Conservation (phyloP, 2,329 filamentous ascomycete species). For the Talaromyces sp. region DNA sequence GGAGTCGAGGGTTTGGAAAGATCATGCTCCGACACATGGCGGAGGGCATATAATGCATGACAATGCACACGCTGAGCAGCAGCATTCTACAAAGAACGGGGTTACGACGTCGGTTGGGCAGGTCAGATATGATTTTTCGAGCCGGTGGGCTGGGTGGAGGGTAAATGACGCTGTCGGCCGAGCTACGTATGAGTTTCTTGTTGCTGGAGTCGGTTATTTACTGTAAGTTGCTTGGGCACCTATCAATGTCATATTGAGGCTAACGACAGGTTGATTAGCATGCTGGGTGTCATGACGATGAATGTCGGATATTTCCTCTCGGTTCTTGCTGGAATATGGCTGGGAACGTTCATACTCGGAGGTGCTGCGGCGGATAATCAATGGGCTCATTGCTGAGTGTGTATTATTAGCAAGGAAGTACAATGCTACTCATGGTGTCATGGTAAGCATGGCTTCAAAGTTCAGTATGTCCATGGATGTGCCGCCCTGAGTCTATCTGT, state of each 20-base stretch:
- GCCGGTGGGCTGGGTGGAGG: constrained; percentile 52
- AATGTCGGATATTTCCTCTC: constrained; percentile 82
- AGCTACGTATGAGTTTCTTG: constrained; percentile 62
- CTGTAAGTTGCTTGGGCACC: constrained; percentile 58
- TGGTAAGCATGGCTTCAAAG: too few relatives aligned
- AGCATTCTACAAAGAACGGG: not conserved
- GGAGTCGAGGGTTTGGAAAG: constrained; percentile 36
- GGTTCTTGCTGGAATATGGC: constrained; percentile 68
- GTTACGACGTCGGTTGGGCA: not conserved
- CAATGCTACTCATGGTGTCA: not conserved
- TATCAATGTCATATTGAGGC: constrained; percentile 30
- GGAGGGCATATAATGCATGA: not conserved
- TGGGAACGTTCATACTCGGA: constrained; percentile 76
- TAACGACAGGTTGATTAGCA: constrained; percentile 49
- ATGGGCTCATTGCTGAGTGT: constrained; percentile 6
- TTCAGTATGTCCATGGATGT: too few relatives aligned
- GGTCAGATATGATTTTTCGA: constrained; percentile 18
- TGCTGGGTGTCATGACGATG: constrained; percentile 87
- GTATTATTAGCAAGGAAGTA: too few relatives aligned
- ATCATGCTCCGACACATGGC: constrained; percentile 14
- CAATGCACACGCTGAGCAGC: not conserved
- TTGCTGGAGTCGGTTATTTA: constrained; percentile 74
- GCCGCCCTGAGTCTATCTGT: too few relatives aligned
- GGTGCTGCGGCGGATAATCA: constrained; percentile 21
- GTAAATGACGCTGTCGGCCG: constrained; percentile 72